A percentile compares a stretch with the other conserved stretches of the same genome.
Conservation (phyloP, 306 rosid species). For the Cicer judaicum region DNA sequence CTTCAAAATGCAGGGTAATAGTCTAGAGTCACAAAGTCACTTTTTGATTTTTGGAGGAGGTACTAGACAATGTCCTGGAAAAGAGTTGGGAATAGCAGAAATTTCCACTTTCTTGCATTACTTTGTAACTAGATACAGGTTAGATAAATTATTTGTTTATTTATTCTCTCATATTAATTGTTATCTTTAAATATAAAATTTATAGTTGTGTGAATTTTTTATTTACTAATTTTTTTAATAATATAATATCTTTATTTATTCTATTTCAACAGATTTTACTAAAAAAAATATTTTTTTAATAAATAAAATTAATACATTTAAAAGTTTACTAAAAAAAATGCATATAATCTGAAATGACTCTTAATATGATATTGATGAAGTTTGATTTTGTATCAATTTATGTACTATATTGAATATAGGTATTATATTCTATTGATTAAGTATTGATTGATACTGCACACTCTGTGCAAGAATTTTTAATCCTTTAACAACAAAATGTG, state of each 20-base stretch:
- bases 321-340: too few relatives aligned
- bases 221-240: too few relatives aligned
- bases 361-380: too few relatives aligned
- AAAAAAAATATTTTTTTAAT: too few relatives aligned
- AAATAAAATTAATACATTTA: too few relatives aligned
- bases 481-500: background rate
- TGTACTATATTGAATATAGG: too few relatives aligned
- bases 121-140: slow-evolving; percentile 97
- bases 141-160: slow-evolving; percentile 44
- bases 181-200: too few relatives aligned
- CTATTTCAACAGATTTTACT: too few relatives aligned
- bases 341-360: too few relatives aligned
- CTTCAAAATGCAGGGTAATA: slow-evolving; percentile 70
- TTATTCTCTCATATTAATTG: background rate
- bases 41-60: slow-evolving; percentile 96
- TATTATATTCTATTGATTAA: background rate
- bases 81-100: slow-evolving; percentile 91
- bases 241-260: too few relatives aligned
- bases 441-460: slow-evolving; percentile 13
- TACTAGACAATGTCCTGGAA: slow-evolving; percentile 92
- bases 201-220: background rate
- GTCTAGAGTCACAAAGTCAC: slow-evolving; percentile 70
- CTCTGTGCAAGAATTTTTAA: slow-evolving; percentile 1
- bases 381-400: too few relatives aligned
- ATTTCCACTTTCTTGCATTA: slow-evolving; percentile 90